phyloP scores from a whole-genome alignment of 2,329 filamentous ascomycete genomes.

The Apiospora kogelbergensis region DNA sequence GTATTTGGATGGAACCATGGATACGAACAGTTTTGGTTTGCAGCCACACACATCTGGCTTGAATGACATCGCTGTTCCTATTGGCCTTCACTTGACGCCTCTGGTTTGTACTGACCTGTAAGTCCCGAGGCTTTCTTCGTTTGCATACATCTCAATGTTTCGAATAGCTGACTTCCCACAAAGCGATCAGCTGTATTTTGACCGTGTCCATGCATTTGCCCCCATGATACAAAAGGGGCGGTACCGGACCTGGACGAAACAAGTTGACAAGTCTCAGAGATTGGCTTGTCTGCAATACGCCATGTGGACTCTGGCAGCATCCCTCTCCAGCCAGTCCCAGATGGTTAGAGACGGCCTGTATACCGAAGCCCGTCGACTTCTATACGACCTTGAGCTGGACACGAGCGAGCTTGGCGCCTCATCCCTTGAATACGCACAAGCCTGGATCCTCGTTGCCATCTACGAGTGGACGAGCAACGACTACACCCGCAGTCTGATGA shows the following conservation, averaged over 20 bases:
- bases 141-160: neutral
- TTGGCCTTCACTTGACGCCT: slow-evolving; percentile 12
- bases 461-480: slow-evolving; percentile 16
- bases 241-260: slow-evolving; percentile 23
- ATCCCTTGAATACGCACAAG: slow-evolving; percentile 15
- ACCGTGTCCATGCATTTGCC: slow-evolving; percentile 27
- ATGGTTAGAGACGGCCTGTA: slow-evolving; percentile 23
- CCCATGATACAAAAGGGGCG: slow-evolving; percentile 27
- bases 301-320: slow-evolving; percentile 32
- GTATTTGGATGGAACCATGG: neutral
- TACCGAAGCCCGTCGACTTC: slow-evolving; percentile 24
- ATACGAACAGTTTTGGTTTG: neutral
- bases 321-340: slow-evolving; percentile 30
- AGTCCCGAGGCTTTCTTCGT: neutral
- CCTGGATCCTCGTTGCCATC: slow-evolving; percentile 15
- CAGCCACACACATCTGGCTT: neutral
- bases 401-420: neutral
- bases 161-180: neutral
- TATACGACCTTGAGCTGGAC: neutral
- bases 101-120: slow-evolving; percentile 19
- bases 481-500: slow-evolving; percentile 15
- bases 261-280: slow-evolving; percentile 17
- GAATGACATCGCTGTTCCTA: neutral
- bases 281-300: slow-evolving; percentile 28
- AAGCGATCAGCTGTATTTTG: slow-evolving; percentile 24